Conservation (phyloP, 2,329 filamentous ascomycete genomes). For the Tympanopsis confertula region DNA sequence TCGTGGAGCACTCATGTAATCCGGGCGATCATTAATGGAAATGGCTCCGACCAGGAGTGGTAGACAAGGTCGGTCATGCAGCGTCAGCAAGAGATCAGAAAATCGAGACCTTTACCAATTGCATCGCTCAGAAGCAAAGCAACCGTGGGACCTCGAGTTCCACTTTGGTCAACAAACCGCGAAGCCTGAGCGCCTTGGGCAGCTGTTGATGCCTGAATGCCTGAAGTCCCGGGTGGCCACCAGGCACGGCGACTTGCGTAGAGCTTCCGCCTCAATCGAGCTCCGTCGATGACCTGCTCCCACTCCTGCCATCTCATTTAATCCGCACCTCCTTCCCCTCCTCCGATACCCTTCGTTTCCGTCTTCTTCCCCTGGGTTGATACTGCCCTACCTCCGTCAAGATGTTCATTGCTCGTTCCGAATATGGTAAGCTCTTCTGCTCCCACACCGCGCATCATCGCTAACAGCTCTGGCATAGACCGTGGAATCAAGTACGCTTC, state of each 20-base stretch:
- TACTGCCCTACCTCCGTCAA: slow-evolving; percentile 35
- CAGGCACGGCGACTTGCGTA: slow-evolving; percentile 1
- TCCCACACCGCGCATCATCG: slow-evolving; percentile 6
- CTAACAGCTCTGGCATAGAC: slow-evolving; percentile 39
- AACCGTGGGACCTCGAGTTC: neutral
- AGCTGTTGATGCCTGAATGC: neutral
- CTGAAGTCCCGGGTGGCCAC: neutral
- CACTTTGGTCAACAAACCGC: neutral
- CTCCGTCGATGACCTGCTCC: neutral
- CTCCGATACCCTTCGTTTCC: neutral
- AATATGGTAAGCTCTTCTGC: slow-evolving; percentile 71
- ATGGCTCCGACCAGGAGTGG: too few relatives aligned
- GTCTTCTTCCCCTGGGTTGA: neutral
- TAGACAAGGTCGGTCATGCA: too few relatives aligned
- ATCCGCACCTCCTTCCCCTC: neutral
- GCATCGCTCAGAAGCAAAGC: neutral
- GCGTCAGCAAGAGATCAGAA: too few relatives aligned
- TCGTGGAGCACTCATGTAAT: neutral
- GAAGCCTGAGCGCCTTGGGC: too few relatives aligned
- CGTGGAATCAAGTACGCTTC: slow-evolving; percentile 83
- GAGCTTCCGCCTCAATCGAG: neutral
- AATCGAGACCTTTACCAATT: too few relatives aligned
- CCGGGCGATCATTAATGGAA: neutral
- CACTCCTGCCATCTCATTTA: neutral
- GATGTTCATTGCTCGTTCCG: slow-evolving; percentile 99